Evolutionary conservation across 345 rosid species (phyloP), one percentile per base, ranked within the genome.

Genomic region (Citrus sinensis): DNA sequence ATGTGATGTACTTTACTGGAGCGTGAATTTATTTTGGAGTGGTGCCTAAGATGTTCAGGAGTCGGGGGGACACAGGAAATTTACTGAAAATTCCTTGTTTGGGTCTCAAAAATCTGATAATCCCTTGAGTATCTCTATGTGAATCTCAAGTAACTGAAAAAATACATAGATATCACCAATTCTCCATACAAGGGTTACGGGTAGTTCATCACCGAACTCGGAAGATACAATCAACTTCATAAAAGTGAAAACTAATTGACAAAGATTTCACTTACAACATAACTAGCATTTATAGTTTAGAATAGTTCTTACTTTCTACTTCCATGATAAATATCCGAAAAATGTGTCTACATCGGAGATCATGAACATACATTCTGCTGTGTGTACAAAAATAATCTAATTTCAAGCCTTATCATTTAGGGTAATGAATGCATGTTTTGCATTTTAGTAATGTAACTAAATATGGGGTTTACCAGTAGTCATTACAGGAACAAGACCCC

Each of bases 401-500:
- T 6, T 37, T 56, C 9, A 56, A 22, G 49, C 19, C 75, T 6
- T 11, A 13, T n/a, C 24, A 49, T 34, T 11, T 34, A 46, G 49
- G 9, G 78, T 65, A 65, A 22, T 3, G 17, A 46, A 13, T 46
- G 51, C 51, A 13, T 46, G 51, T 54, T 54, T 17, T 54, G 22
- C 7, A 54, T 54, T 17, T 39, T 29, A 35, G 56, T 56, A 46
- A 73, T 40, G 24, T n/a, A 60, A 10, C 35, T 59, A 13, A 62
- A 67, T 49, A 55, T 39, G 16, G 61, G 71, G 29, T 46, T 80
- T 82, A 82, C 89, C 87, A 84, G 75, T 82, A 82, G 82, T 84
- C 84, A 65, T 84, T 84, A 78, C 84, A 86, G 64, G 88, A 83
- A 82, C 86, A 86, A 2, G 59, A 79, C 7, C 88, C 87, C 22